Conservation (phyloP, 495 filamentous ascomycete species). For the Neurospora sp. region DNA sequence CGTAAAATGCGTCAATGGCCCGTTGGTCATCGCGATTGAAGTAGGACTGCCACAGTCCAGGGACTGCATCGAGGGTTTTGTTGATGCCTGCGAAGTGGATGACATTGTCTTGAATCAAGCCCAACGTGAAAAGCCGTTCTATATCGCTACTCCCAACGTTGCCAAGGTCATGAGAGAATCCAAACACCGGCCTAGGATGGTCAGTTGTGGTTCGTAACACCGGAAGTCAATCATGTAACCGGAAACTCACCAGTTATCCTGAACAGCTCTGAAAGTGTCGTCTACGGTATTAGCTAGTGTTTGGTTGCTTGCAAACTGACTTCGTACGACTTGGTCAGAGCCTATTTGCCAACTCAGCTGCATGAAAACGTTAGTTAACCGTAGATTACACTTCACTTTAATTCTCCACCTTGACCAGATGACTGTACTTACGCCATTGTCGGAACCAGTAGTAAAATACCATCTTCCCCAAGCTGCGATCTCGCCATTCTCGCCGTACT, state of each 20-base stretch:
- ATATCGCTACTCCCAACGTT: constrained; percentile 19
- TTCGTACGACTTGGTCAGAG: constrained; percentile 52
- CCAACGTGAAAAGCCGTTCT: constrained; percentile 63
- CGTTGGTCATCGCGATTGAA: constrained; percentile 41
- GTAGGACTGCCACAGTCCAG: constrained; percentile 70
- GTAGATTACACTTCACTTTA: not conserved
- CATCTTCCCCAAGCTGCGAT: constrained; percentile 81
- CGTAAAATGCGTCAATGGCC: constrained; percentile 59
- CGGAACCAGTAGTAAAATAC: constrained; percentile 49
- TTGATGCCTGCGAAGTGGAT: constrained; percentile 66
- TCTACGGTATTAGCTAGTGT: constrained; percentile 57
- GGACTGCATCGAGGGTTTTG: constrained; percentile 53
- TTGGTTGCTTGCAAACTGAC: constrained; percentile 52
- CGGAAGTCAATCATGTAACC: not conserved
- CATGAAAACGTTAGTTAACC: constrained; percentile 7
- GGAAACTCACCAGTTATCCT: constrained; percentile 48
- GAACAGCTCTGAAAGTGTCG: constrained; percentile 54
- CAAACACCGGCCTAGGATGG: constrained; percentile 64
- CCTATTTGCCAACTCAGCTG: constrained; percentile 55
- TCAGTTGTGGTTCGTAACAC: constrained; percentile 6
- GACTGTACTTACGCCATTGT: constrained; percentile 24
- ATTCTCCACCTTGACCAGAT: not conserved
- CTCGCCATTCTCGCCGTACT: constrained; percentile 61
- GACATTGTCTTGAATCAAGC: constrained; percentile 62
- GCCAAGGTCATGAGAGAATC: constrained; percentile 69